These are phyloP conservation scores for Fusarium domesticum DNA, from an alignment of 2,329 filamentous ascomycete species.

Conservation along the genomic window DNA sequence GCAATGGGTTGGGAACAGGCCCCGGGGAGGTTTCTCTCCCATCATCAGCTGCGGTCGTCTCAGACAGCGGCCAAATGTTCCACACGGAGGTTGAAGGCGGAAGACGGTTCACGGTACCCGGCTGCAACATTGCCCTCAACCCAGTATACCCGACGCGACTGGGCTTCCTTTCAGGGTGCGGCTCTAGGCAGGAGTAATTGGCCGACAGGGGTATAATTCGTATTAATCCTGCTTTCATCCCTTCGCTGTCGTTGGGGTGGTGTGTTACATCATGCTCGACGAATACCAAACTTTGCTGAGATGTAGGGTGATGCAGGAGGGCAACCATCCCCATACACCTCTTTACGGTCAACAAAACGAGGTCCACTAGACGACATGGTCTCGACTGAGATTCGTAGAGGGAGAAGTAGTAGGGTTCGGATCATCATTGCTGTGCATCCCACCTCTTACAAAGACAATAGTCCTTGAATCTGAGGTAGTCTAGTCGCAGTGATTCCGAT, in stretches of 20 bases:
- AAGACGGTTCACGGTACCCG: background rate
- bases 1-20: too few relatives aligned
- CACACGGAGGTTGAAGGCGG: background rate
- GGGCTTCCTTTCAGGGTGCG: background rate
- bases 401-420: too few relatives aligned
- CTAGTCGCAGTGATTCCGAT: slow-evolving; percentile 5
- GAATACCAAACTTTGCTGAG: too few relatives aligned
- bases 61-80: too few relatives aligned
- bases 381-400: too few relatives aligned
- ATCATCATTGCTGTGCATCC: slow-evolving; percentile 7
- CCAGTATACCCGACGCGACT: slow-evolving; percentile 1
- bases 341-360: too few relatives aligned
- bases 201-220: slow-evolving; percentile 14
- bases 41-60: too few relatives aligned
- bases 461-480: background rate
- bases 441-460: slow-evolving; percentile 5
- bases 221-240: slow-evolving; percentile 15
- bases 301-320: too few relatives aligned
- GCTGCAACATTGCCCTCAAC: too few relatives aligned
- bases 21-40: too few relatives aligned
- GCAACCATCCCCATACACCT: too few relatives aligned
- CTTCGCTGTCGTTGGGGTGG: slow-evolving; percentile 2
- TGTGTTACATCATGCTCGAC: slow-evolving; percentile 4
- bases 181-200: slow-evolving; percentile 11
- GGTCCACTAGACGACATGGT: too few relatives aligned